phyloP scores from a whole-genome alignment of 2,329 filamentous ascomycete species.

The Trichophyton schoenleinii region DNA sequence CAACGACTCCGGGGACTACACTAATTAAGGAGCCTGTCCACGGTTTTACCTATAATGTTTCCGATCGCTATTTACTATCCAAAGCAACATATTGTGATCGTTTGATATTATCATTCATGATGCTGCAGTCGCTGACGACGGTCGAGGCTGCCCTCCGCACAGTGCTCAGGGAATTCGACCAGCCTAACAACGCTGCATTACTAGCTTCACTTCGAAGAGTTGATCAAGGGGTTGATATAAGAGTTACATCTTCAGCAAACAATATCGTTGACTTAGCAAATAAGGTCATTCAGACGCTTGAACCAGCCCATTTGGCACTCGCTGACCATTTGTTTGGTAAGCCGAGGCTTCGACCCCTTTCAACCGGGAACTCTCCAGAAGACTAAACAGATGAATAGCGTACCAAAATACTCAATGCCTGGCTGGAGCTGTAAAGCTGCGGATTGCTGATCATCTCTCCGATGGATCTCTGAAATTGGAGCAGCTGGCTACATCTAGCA shows the following conservation, averaged over 20 bases:
- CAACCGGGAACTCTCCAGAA: not conserved
- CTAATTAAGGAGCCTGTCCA: not conserved
- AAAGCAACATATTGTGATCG: not conserved
- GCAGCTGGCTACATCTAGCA: conserved; percentile 13
- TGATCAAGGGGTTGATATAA: not conserved
- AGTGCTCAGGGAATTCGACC: not conserved
- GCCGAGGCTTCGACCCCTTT: not conserved
- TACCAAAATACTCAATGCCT: not conserved
- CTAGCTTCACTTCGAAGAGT: not conserved
- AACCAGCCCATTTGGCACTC: conserved; percentile 17
- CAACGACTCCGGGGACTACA: not conserved
- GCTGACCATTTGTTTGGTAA: conserved; percentile 20
- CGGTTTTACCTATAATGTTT: not conserved
- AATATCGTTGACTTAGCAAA: not conserved
- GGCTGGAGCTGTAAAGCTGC: conserved; percentile 19
- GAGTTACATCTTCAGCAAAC: not conserved
- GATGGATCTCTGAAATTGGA: conserved; percentile 11
- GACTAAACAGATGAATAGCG: not conserved
- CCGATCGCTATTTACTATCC: not conserved
- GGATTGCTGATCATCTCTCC: conserved; percentile 23
- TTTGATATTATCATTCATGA: not conserved
- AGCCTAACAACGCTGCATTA: not conserved
- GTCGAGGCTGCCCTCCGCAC: not conserved
- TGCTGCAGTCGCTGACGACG: not conserved
- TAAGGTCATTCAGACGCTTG: conserved; percentile 10